phyloP scores from a whole-genome alignment of 805 yeast species.

The Metschnikowia reukaufii region DNA sequence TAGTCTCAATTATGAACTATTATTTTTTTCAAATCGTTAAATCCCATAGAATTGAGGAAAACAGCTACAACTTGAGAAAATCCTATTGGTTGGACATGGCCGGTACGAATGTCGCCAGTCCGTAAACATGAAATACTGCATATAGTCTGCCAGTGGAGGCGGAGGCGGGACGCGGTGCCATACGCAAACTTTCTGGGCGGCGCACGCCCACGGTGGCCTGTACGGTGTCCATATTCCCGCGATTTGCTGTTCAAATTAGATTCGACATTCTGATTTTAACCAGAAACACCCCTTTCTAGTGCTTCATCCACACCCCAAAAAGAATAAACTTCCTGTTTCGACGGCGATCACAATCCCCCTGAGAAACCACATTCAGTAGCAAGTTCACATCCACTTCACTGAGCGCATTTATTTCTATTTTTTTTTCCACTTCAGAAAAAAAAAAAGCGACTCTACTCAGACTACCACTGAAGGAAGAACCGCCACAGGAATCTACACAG shows the following conservation, averaged over 20 bases:
- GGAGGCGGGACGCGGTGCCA: conserved; percentile 13
- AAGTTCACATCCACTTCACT: conserved; percentile 4
- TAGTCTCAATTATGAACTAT: no score
- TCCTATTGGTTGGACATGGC: no score
- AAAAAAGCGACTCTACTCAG: conserved; percentile 3
- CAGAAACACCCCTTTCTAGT: conserved; percentile 14
- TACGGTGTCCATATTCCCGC: conserved; percentile 21
- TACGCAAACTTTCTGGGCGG: conserved; percentile 5
- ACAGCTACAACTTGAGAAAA: no score
- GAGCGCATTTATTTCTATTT: not conserved
- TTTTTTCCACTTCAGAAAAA: not conserved
- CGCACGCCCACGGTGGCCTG: conserved; percentile 18
- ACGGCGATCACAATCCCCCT: conserved; percentile 4
- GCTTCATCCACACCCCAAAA: not conserved
- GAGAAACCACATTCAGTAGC: conserved; percentile 7
- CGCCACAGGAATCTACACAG: no score
- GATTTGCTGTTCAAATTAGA: conserved; percentile 25
- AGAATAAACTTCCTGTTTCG: conserved; percentile 5
- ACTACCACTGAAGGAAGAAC: conserved; percentile 5
- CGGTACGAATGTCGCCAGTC: no score
- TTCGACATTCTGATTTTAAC: conserved; percentile 22
- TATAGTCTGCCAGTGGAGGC: no score
- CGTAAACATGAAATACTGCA: no score
- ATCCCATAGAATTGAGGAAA: no score
- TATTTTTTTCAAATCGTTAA: no score